A percentile compares a stretch with the other conserved stretches of the same genome.
phyloP scores from a whole-genome alignment of 306 rosid genomes.

The Calophaca sinica region DNA sequence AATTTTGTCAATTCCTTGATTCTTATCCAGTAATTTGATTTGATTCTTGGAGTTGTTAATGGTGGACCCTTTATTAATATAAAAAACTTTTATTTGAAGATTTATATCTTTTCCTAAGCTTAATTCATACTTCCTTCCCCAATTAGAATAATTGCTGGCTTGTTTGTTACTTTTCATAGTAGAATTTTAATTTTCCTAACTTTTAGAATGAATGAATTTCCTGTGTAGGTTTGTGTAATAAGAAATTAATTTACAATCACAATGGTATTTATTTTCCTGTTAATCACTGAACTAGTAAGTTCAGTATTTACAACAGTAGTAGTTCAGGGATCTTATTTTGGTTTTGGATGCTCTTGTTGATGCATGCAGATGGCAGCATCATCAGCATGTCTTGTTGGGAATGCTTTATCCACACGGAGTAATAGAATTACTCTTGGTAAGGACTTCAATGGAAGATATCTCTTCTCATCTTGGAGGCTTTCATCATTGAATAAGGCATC shows the following conservation, averaged over 20 bases:
- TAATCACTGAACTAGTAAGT: slow-evolving; percentile 9
- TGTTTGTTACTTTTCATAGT: too few species aligned
- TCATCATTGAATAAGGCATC: slow-evolving; percentile 60
- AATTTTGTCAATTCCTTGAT: slow-evolving; percentile 1
- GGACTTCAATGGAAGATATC: slow-evolving; percentile 65
- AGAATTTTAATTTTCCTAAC: slow-evolving; percentile 3
- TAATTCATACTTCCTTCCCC: slow-evolving; percentile 22
- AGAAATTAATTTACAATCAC: slow-evolving; percentile 2
- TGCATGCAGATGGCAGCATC: slow-evolving; percentile 74
- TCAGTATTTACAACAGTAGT: too few species aligned
- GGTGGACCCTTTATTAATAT: too few species aligned
- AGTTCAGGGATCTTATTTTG: slow-evolving; percentile 15
- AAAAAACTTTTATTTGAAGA: not conserved
- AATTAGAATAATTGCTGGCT: too few species aligned
- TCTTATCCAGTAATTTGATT: slow-evolving; percentile 8
- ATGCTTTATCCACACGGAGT: slow-evolving; percentile 64
- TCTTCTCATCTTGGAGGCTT: slow-evolving; percentile 59
- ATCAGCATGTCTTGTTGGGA: slow-evolving; percentile 92
- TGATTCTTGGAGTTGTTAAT: slow-evolving; percentile 3
- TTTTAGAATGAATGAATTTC: not conserved
- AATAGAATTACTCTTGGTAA: slow-evolving; percentile 60
- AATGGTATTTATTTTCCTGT: not conserved
- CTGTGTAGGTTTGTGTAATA: slow-evolving; percentile 10
- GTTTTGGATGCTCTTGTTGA: slow-evolving; percentile 14
- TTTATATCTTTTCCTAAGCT: not conserved